Conservation (phyloP, 2,329 filamentous ascomycete species). For the Phialophora macrospora region DNA sequence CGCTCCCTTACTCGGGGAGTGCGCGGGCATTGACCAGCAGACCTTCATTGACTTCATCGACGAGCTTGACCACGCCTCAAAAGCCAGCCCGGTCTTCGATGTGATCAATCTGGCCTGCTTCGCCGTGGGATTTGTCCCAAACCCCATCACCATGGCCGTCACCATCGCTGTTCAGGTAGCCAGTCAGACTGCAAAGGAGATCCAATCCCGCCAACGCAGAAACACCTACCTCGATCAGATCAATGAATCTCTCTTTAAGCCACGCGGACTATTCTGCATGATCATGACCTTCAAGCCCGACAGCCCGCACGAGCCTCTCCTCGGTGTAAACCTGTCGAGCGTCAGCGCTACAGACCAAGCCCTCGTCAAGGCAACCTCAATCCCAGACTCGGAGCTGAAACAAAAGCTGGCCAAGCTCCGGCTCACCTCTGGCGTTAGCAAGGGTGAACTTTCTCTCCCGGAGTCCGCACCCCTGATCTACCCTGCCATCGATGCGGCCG, state of each 20-base stretch:
- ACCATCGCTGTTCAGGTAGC: constrained; percentile 31
- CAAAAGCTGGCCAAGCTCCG: constrained; percentile 29
- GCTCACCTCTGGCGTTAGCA: constrained; percentile 38
- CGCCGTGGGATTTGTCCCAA: constrained; percentile 32
- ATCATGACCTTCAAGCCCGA: constrained; percentile 60
- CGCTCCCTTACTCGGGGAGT: constrained; percentile 53
- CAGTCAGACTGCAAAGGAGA: constrained; percentile 26
- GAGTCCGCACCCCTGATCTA: constrained; percentile 57
- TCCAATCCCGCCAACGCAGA: constrained; percentile 44
- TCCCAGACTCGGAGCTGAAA: constrained; percentile 21
- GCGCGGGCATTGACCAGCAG: constrained; percentile 54
- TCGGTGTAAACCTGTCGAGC: constrained; percentile 41
- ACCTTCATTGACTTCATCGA: constrained; percentile 58
- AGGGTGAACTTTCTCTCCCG: constrained; percentile 49
- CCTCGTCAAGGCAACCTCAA: constrained; percentile 44
- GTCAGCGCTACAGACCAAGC: constrained; percentile 19
- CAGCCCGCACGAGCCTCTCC: constrained; percentile 39
- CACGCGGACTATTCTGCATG: constrained; percentile 60
- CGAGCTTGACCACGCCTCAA: constrained; percentile 47
- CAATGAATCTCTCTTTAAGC: constrained; percentile 63
- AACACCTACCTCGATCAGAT: constrained; percentile 62
- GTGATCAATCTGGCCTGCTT: constrained; percentile 38
- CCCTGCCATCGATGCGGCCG: constrained; percentile 44
- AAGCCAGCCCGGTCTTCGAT: constrained; percentile 34
- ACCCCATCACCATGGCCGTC: constrained; percentile 35